phyloP scores from a whole-genome alignment of 108 stramenopile genomes.

The Cyclotella baltica region DNA sequence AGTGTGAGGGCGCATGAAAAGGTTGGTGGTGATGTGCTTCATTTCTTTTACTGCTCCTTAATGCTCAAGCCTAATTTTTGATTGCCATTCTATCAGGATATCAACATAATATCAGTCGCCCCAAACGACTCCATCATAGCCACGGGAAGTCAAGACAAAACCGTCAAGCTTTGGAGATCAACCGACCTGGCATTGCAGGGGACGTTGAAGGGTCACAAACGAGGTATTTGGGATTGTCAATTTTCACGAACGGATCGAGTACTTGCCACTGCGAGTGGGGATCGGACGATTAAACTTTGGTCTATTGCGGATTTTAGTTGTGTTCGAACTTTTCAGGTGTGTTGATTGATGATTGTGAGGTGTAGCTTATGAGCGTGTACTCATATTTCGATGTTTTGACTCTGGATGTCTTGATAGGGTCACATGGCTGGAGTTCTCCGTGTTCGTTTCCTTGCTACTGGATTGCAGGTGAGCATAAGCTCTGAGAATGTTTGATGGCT shows the following conservation, averaged over 20 bases:
- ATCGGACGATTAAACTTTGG: constrained; percentile 96
- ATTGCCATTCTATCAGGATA: constrained; percentile 71
- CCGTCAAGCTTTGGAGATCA: constrained; percentile 91
- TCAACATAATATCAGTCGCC: constrained; percentile 94
- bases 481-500: not conserved
- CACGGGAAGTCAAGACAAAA: constrained; percentile 96
- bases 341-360: not conserved
- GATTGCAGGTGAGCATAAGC: constrained; percentile 60
- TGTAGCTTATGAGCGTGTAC: not conserved
- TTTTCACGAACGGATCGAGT: constrained; percentile 95
- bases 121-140: constrained; percentile 96
- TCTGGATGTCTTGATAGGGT: constrained; percentile 57
- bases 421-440: constrained; percentile 92
- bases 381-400: not conserved
- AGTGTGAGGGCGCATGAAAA: constrained; percentile 85
- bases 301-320: constrained; percentile 89
- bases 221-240: constrained; percentile 96
- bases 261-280: constrained; percentile 93
- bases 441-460: constrained; percentile 80
- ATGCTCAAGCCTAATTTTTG: not conserved
- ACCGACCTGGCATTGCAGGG: constrained; percentile 80
- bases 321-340: constrained; percentile 79
- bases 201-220: constrained; percentile 93
- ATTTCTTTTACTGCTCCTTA: not conserved
- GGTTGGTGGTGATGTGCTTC: constrained; percentile 13